These are phyloP conservation scores for Hypoxylon sp. DNA, from an alignment of 2,329 filamentous ascomycete species.

Conservation along the genomic window DNA sequence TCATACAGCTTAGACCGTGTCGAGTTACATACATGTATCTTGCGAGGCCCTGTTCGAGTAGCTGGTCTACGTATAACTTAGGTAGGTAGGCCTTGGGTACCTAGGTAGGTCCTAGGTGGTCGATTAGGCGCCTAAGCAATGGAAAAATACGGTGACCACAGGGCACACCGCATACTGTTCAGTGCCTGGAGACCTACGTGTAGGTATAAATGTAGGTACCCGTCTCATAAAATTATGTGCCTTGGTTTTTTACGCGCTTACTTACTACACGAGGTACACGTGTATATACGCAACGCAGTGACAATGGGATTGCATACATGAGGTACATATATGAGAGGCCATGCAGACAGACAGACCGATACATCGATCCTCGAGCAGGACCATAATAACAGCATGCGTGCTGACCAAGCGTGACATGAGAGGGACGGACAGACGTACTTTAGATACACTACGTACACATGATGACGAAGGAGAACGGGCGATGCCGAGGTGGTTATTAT, in stretches of 20 bases:
- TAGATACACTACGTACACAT: background rate
- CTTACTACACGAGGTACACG: background rate
- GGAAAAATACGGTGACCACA: no score
- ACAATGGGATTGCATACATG: background rate
- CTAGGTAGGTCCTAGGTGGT: no score
- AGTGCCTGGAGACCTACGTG: no score
- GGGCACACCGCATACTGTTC: background rate
- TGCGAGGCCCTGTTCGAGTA: no score
- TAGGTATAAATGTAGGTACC: constrained; percentile 33
- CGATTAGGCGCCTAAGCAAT: no score
- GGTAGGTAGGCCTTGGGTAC: no score
- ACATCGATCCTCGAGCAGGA: constrained; percentile 29
- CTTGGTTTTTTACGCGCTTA: background rate
- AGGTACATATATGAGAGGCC: constrained; percentile 8
- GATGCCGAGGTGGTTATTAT: constrained; percentile 11
- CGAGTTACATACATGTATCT: no score
- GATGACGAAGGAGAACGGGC: background rate
- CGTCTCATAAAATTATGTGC: constrained; percentile 12
- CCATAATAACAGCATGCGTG: constrained; percentile 34
- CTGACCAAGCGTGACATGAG: constrained; percentile 38
- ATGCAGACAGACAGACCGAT: constrained; percentile 25
- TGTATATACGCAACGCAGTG: background rate
- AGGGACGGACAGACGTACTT: constrained; percentile 8
- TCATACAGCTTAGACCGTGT: no score
- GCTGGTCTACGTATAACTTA: background rate